phyloP scores from a whole-genome alignment of 768 basidiomycete species.

The Cyathus striatus region DNA sequence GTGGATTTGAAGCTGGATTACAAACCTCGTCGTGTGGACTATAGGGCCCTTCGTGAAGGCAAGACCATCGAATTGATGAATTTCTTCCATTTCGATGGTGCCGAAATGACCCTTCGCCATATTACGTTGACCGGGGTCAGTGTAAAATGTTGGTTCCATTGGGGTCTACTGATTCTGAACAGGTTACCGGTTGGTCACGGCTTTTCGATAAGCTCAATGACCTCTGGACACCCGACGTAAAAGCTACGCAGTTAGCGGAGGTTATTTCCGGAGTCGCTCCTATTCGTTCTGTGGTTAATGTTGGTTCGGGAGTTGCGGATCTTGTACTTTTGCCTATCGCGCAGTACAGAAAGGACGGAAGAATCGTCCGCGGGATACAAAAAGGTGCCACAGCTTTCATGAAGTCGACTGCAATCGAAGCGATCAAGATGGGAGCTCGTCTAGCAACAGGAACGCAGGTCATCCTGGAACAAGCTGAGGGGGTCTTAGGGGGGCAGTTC shows the following conservation, averaged over 20 bases:
- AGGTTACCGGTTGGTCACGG: constrained; percentile 92
- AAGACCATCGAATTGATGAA: constrained; percentile 98
- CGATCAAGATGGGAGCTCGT: constrained; percentile 89
- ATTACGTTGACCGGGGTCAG: constrained; percentile 88
- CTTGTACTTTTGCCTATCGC: constrained; percentile 93
- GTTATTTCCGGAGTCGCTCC: constrained; percentile 96
- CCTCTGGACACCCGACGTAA: constrained; percentile 98
- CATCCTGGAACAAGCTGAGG: constrained; percentile 92
- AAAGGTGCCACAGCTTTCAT: constrained; percentile 92
- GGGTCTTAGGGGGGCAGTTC: constrained; percentile 79
- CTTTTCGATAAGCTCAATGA: constrained; percentile 93
- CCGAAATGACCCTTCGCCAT: constrained; percentile 95
- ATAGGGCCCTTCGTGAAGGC: constrained; percentile 84
- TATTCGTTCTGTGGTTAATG: constrained; percentile 94
- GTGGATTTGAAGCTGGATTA: constrained; percentile 96
- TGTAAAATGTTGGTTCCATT: constrained; percentile 9
- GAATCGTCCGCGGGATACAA: constrained; percentile 88
- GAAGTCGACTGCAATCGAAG: constrained; percentile 91
- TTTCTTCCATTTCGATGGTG: constrained; percentile 99
- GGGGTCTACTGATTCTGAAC: constrained; percentile 4
- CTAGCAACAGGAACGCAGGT: constrained; percentile 97
- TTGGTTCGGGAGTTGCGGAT: constrained; percentile 95
- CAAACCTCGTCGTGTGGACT: constrained; percentile 96
- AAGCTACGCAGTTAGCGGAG: constrained; percentile 95
- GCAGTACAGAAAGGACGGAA: constrained; percentile 95